Conservation (phyloP, 2,329 filamentous ascomycete species). For the Aspergillus quadricinctus region DNA sequence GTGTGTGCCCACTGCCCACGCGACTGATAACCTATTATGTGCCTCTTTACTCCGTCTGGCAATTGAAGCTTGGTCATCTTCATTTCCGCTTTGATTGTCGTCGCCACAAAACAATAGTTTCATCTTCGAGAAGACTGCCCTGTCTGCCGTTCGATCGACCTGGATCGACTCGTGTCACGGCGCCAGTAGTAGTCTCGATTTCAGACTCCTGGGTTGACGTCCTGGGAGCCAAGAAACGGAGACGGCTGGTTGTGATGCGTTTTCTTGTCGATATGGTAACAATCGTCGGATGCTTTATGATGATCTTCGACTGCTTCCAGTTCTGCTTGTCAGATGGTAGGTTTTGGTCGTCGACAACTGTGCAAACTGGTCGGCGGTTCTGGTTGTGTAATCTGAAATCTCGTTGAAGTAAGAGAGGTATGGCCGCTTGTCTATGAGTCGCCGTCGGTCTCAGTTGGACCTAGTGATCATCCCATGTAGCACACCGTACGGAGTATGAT, state of each 20-base stretch:
- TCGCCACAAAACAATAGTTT: not conserved
- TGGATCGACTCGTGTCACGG: not conserved
- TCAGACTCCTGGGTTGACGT: not conserved
- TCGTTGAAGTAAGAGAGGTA: too few relatives aligned
- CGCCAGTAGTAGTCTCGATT: not conserved
- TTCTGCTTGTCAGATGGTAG: not conserved
- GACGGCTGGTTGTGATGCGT: conserved; percentile 2
- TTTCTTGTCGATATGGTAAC: not conserved
- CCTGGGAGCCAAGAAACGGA: conserved; percentile 3
- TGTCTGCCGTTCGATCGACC: not conserved
- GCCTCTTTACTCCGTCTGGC: too few relatives aligned
- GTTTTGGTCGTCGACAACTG: too few relatives aligned
- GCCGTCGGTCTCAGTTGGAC: too few relatives aligned
- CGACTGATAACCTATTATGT: not conserved
- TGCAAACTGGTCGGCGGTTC: too few relatives aligned
- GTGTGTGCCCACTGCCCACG: too few relatives aligned
- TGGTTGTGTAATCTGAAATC: too few relatives aligned
- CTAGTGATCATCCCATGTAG: too few relatives aligned
- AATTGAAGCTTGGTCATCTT: not conserved
- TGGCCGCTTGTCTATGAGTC: too few relatives aligned
- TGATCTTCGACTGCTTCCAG: conserved; percentile 6
- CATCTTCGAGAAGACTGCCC: not conserved
- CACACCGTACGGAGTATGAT: too few relatives aligned
- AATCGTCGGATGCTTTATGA: conserved; percentile 5
- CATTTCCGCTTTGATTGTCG: not conserved